Conservation (phyloP, 2,329 filamentous ascomycete genomes). For the Elsinoe arachidis region DNA sequence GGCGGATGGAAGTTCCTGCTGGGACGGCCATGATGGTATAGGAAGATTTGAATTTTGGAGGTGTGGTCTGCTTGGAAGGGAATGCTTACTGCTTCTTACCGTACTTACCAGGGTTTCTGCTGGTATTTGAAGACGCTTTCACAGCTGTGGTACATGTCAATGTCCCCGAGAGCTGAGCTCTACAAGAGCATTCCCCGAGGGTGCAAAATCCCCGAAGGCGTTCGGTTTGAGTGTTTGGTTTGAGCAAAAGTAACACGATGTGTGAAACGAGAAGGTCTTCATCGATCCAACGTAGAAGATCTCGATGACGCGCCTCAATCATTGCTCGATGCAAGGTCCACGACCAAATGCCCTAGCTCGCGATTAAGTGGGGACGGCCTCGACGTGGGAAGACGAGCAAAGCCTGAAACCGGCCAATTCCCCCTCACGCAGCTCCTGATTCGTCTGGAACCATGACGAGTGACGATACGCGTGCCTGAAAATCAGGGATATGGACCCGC, state of each 20-base stretch:
- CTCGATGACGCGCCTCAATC: slow-evolving; percentile 3
- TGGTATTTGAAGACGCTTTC: background rate
- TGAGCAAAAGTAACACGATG: background rate
- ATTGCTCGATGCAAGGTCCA: background rate
- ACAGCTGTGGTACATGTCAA: background rate
- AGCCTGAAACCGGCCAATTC: too few relatives aligned
- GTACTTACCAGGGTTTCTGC: background rate
- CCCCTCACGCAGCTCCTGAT: background rate
- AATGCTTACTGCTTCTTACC: background rate
- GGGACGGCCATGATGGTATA: slow-evolving; percentile 60
- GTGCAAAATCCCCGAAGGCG: slow-evolving; percentile 10
- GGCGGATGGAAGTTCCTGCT: slow-evolving; percentile 52
- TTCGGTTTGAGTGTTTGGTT: background rate
- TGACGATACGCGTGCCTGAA: slow-evolving; percentile 9
- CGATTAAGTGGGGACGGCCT: background rate
- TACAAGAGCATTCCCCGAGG: slow-evolving; percentile 1
- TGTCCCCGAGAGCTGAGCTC: background rate
- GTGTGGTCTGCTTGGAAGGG: background rate
- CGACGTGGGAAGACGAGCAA: background rate
- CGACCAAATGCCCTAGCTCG: slow-evolving; percentile 2
- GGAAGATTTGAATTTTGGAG: background rate
- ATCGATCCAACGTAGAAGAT: slow-evolving; percentile 5
- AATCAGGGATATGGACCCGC: slow-evolving; percentile 7
- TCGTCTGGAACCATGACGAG: background rate
- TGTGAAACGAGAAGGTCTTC: background rate